Evolutionary conservation across 192 early-diverging fungal genomes (phyloP), one percentile per base, ranked within the genome.

Genomic region (Coemansia sp.): DNA sequence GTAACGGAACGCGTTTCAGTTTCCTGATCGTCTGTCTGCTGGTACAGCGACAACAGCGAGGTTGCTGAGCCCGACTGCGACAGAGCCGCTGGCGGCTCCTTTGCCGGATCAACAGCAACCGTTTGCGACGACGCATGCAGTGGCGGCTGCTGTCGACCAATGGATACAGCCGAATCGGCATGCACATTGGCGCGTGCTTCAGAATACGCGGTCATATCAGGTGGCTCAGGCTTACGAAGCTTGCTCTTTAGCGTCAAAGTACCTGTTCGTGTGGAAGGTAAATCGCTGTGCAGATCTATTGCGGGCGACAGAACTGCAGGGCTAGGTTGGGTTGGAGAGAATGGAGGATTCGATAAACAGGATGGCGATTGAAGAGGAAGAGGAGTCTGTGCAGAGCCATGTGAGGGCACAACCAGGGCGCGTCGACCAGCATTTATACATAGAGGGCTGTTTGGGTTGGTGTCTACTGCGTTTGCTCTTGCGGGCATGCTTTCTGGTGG

Each of bases 371-470:
- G 36, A 20, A 53, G 39, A 37, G 34, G 51, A 40, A 53, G 31
- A 15, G 39, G 10, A 14, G 36, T 11, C 14, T 16, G 38, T 14
- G 51, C 17, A 12, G 37, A 11, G 39, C 51, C 37, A 14, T 53
- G 51, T 11, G 34, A 6, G 16, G 51, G 57, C 39, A 59, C 57
- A 6, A 59, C 57, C 23, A 59, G 40, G 15, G 57, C 57, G 4
- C 57, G 37, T 18, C 45, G 47, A 8, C 37, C 42, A 21, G 46
- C 50, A 50, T 59, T 59, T 51, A 40, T 59, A 50, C 30, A 16
- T 9, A 34, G 12, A 18, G 36, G 17, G 1, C 6, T 45, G 43
- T 18, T 21, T 21, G 20, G 23, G 23, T 21, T 21, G 43, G 43
- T 20, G 43, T 45, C 43, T 45, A 45, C 43, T 45, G 43, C 43